These are phyloP conservation scores for Pichia heedii DNA, from an alignment of 805 yeast species.

Conservation along the genomic window DNA sequence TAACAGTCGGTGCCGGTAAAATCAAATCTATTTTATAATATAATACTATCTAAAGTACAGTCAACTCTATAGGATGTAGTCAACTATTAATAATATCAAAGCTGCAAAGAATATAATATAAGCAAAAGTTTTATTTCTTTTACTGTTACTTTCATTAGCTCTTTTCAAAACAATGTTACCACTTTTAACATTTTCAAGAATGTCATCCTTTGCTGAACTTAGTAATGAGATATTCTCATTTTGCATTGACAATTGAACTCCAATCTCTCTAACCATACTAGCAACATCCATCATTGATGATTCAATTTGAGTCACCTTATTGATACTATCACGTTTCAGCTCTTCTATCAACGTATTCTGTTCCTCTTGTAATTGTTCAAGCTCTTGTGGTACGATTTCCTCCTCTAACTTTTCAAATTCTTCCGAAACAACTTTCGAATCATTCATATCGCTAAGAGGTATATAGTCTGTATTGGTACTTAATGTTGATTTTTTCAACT, in stretches of 20 bases:
- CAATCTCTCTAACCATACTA: constrained; percentile 62
- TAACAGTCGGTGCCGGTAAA: constrained; percentile 48
- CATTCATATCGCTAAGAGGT: no score
- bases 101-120: constrained; percentile 49
- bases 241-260: constrained; percentile 65
- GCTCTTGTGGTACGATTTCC: constrained; percentile 37
- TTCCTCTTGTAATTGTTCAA: constrained; percentile 49
- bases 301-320: constrained; percentile 52
- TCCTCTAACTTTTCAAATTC: constrained; percentile 29
- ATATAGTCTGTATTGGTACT: no score
- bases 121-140: constrained; percentile 49
- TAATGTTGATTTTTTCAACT: constrained; percentile 27
- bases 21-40: constrained; percentile 9
- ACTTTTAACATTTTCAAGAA: constrained; percentile 51
- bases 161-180: constrained; percentile 65
- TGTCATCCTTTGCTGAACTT: constrained; percentile 57
- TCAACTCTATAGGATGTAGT: constrained; percentile 30
- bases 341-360: constrained; percentile 45
- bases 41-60: not conserved
- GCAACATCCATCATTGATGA: constrained; percentile 63
- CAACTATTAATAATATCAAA: constrained; percentile 45
- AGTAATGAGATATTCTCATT: constrained; percentile 58
- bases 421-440: constrained; percentile 20
- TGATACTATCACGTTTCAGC: constrained; percentile 49
- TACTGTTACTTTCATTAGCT: constrained; percentile 60